These are phyloP conservation scores for Tolypocladium paradoxum DNA, from an alignment of 2,329 filamentous ascomycete genomes.

Conservation along the genomic window DNA sequence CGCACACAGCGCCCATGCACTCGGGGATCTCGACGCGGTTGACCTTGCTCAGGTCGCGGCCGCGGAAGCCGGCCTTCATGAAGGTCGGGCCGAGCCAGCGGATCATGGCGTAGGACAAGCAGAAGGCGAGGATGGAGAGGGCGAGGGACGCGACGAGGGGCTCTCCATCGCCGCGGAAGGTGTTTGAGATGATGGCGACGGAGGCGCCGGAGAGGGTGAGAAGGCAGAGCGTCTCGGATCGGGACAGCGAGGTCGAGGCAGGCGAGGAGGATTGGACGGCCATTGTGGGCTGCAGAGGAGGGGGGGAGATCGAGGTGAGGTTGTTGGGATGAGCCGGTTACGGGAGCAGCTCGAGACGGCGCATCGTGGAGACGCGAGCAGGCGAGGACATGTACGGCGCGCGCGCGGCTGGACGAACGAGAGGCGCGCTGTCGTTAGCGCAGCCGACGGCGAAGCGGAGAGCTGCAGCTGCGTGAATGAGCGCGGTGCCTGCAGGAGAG, in stretches of 20 bases:
- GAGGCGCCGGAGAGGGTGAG: slow-evolving; percentile 58
- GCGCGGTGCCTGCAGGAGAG: neutral
- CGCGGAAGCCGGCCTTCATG: slow-evolving; percentile 78
- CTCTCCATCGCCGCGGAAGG: slow-evolving; percentile 75
- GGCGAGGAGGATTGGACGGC: slow-evolving; percentile 15
- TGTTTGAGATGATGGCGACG: slow-evolving; percentile 64
- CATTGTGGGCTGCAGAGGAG: slow-evolving; percentile 10
- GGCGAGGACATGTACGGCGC: neutral
- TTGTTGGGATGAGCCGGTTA: neutral
- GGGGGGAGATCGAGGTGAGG: neutral
- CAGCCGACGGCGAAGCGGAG: neutral
- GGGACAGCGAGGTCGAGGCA: slow-evolving; percentile 31
- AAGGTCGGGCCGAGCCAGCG: slow-evolving; percentile 89
- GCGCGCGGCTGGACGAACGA: neutral
- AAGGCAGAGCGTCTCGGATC: slow-evolving; percentile 41
- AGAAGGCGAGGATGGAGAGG: slow-evolving; percentile 76
- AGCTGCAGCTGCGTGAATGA: neutral
- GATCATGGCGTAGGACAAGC: slow-evolving; percentile 74
- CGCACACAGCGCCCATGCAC: slow-evolving; percentile 90
- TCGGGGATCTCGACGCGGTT: slow-evolving; percentile 73
- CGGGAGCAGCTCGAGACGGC: neutral
- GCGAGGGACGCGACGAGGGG: slow-evolving; percentile 82
- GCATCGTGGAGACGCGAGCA: neutral
- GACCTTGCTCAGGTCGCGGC: slow-evolving; percentile 70
- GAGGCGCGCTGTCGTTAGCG: neutral